These are phyloP conservation scores for Xylariaceae sp. DNA, from an alignment of 2,329 filamentous ascomycete species.

Conservation along the genomic window DNA sequence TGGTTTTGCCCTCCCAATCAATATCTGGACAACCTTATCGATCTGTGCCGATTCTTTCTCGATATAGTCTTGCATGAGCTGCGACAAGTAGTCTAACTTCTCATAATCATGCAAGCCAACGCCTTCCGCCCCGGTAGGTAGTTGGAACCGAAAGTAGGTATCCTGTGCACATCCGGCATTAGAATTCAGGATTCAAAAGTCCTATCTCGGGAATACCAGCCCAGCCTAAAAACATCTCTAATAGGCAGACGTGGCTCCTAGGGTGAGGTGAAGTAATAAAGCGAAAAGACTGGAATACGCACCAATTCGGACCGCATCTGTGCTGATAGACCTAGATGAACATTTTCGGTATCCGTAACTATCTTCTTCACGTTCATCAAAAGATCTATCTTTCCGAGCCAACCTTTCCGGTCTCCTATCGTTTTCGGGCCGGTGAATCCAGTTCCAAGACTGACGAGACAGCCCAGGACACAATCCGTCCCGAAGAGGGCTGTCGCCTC, in stretches of 20 bases:
- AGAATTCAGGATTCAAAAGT: too few species aligned
- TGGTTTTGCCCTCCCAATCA: constrained; percentile 1
- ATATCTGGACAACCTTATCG: constrained; percentile 24
- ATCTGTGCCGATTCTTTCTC: constrained; percentile 19
- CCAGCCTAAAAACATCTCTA: background rate
- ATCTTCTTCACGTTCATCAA: constrained; percentile 23
- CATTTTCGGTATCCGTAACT: constrained; percentile 27
- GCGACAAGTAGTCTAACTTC: constrained; percentile 30
- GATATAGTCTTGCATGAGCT: constrained; percentile 31
- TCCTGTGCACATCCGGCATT: background rate
- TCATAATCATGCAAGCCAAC: constrained; percentile 32
- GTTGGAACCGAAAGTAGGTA: constrained; percentile 37
- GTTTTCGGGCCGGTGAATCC: constrained; percentile 25
- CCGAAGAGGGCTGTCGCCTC: constrained; percentile 35
- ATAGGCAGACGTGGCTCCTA: background rate
- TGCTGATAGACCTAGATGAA: constrained; percentile 19
- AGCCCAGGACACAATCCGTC: constrained; percentile 29
- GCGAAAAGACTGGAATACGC: background rate
- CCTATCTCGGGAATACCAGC: too few species aligned
- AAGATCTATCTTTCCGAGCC: constrained; percentile 2
- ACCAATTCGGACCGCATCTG: constrained; percentile 15
- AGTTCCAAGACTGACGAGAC: constrained; percentile 38
- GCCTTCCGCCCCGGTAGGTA: constrained; percentile 26
- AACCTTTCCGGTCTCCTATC: constrained; percentile 2
- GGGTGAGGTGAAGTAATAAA: background rate